These are phyloP conservation scores for Stagonosporopsis rhizophila DNA, from an alignment of 2,329 filamentous ascomycete species.

Conservation along the genomic window DNA sequence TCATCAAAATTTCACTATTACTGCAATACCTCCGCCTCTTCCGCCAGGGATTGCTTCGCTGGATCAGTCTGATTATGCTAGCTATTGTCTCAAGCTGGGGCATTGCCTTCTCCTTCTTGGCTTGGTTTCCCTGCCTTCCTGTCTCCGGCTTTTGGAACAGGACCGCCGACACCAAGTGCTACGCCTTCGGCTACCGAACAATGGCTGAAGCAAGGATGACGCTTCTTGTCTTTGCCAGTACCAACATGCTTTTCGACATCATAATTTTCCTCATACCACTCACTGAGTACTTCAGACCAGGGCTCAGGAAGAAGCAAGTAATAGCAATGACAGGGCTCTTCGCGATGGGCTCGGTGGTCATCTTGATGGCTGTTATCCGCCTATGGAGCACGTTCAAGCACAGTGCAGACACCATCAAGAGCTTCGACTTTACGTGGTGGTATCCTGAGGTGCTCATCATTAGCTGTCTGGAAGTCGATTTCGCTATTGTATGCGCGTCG, in stretches of 20 bases:
- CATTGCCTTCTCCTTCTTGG: constrained; percentile 35
- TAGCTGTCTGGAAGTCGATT: constrained; percentile 43
- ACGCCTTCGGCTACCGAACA: constrained; percentile 23
- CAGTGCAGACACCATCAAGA: constrained; percentile 12
- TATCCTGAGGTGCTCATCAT: constrained; percentile 40
- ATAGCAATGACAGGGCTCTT: constrained; percentile 34
- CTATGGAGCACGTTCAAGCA: constrained; percentile 38
- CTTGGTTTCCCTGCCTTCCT: constrained; percentile 42
- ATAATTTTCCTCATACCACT: constrained; percentile 34
- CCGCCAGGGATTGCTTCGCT: constrained; percentile 27
- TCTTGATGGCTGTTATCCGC: constrained; percentile 40
- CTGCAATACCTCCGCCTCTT: constrained; percentile 46
- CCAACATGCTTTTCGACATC: constrained; percentile 39
- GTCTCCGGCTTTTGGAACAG: constrained; percentile 33
- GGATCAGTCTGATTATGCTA: constrained; percentile 24
- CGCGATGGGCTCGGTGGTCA: constrained; percentile 34
- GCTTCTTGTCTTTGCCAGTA: constrained; percentile 28
- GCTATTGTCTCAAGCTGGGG: constrained; percentile 35
- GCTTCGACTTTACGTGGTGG: constrained; percentile 44
- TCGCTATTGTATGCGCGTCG: constrained; percentile 47
- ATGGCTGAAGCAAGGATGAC: constrained; percentile 13
- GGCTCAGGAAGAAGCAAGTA: constrained; percentile 27
- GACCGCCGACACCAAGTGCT: constrained; percentile 24
- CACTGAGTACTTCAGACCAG: constrained; percentile 26
- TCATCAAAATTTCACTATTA: constrained; percentile 46